Base-by-base conservation (phyloP, 345 rosid genomes). In the Lenwebbia sp. region DNA sequence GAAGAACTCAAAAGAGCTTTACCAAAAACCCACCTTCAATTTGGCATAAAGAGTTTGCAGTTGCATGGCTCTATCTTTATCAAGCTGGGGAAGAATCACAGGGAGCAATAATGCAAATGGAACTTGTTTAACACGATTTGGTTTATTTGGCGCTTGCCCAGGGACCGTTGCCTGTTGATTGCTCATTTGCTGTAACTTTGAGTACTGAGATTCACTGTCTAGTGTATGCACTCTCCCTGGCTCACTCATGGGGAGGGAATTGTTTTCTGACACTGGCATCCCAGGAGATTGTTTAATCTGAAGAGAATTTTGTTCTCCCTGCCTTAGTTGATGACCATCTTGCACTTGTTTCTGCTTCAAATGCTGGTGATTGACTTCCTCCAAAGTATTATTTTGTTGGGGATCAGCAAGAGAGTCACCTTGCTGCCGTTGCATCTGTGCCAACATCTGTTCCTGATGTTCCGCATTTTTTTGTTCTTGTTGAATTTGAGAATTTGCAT, bases 51-150 rank as follows among this genome's bases (percentile, higher is more conserved):
- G 90, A 84, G 93, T 94, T 83, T 90, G 95, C 89, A 95, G 99
- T 92, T 96, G 98, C 96, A 95, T 92, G 78, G 95, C 98, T 90
- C 99, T 95, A 87, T 97, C 99, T 90, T 95, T 94, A 90, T 96
- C 98, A 41, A 97, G 98, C 90, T 94, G 97, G 54, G 95, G 94
- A 86, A 92, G 82, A 88, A 97, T 90, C 74, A 95, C 91, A 87
- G 99, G 99, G 86, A 97, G 91, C 91, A 97, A 88, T 85, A 92
- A 85, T 57, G 93, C 94, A 91, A 97, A 97, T 2, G 99, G 97
- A 54, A 97, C 95, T 90, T 94, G 96, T 88, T 93, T 96, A 57
- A 89, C 88, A 41, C 95, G 95, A 88, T 85, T 90, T 60, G 88
- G 84, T 85, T 87, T 92, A 86, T 52, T 91, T 41, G 91, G 88